Evolutionary conservation across 352 stramenopile species (phyloP).

Genomic region (Phytophthora pini): DNA sequence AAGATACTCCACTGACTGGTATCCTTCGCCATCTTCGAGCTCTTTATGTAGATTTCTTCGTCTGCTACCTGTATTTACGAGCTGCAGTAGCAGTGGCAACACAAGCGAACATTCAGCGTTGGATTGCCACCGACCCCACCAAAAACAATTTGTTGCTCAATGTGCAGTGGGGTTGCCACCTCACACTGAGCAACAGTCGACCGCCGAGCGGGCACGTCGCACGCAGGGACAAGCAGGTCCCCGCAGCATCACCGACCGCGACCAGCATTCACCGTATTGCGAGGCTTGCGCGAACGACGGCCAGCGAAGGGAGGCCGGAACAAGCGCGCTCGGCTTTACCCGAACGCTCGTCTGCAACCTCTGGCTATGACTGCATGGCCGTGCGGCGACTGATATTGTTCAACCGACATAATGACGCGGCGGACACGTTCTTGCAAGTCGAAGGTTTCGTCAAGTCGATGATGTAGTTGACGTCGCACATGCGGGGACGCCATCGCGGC

Average conservation of each 20-base stretch:
- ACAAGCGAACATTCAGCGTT: background rate
- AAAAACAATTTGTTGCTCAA: conserved; percentile 4
- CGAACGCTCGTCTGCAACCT: conserved; percentile 14
- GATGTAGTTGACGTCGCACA: conserved; percentile 9
- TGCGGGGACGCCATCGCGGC: background rate
- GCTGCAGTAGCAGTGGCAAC: no score
- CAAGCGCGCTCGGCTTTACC: conserved; percentile 11
- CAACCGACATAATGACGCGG: conserved; percentile 32
- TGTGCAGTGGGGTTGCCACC: conserved; percentile 2
- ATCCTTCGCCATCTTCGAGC: conserved; percentile 8
- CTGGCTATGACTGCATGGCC: conserved; percentile 10
- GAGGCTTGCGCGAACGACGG: conserved; percentile 1
- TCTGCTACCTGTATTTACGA: background rate
- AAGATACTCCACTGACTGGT: conserved; percentile 9
- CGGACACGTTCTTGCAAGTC: conserved; percentile 15
- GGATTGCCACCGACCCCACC: background rate
- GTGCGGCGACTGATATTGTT: conserved; percentile 11
- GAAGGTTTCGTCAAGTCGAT: conserved; percentile 19
- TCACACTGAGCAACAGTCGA: background rate
- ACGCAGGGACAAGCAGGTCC: conserved; percentile 1
- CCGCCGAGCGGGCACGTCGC: conserved; percentile 8
- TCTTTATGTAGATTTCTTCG: background rate
- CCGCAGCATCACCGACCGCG: background rate
- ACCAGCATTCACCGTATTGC: conserved; percentile 22
- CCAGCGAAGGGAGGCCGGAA: no score